Evolutionary conservation across 2,329 filamentous ascomycete genomes (phyloP).

Genomic region (Botrytis fabae): DNA sequence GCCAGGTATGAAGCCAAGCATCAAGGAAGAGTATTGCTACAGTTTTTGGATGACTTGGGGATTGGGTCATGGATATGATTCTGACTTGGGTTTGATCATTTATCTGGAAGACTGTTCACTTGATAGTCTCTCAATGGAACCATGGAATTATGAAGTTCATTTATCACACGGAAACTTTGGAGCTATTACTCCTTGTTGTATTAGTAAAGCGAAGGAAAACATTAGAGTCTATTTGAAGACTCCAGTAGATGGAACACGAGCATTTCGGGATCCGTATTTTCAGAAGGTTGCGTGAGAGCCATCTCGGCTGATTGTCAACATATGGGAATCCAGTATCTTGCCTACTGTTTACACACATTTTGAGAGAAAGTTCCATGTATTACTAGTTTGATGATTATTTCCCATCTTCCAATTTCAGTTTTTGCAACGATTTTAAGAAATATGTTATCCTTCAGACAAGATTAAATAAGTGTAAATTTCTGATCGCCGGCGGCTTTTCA

Average conservation of each 20-base stretch:
- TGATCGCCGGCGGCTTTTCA: neutral
- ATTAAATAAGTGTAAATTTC: neutral
- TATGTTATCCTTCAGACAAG: neutral
- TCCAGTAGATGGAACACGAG: neutral
- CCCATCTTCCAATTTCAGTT: neutral
- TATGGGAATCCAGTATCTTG: neutral
- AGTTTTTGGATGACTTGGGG: neutral
- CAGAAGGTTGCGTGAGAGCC: neutral
- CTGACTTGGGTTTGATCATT: neutral
- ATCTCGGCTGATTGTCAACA: neutral
- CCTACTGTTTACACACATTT: neutral
- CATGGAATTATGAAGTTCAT: neutral
- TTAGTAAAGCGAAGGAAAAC: accelerated
- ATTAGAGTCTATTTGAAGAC: neutral
- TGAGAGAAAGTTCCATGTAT: neutral
- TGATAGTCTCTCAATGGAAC: neutral
- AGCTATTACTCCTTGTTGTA: neutral
- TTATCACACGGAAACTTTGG: neutral
- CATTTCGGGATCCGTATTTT: neutral
- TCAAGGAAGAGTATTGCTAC: neutral
- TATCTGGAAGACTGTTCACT: neutral
- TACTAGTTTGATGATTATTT: neutral
- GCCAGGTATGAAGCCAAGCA: neutral
- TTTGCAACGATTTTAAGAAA: neutral
- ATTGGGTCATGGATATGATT: neutral